Evolutionary conservation across 129 eudicot genomes (phyloP).

Genomic region (Rutidosis leptorrhynchoides): DNA sequence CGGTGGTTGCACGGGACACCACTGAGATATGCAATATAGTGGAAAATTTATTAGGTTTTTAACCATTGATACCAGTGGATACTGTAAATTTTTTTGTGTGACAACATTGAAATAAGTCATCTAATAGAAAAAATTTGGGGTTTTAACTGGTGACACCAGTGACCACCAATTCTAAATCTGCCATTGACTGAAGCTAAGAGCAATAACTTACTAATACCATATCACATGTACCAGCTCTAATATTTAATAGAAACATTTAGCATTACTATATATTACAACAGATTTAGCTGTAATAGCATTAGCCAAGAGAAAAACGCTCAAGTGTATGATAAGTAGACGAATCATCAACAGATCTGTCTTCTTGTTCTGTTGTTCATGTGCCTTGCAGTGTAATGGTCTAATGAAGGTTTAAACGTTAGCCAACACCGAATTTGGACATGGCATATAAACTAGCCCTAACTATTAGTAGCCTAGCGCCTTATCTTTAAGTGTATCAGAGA

Average conservation of each 20-base stretch:
- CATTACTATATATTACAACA: not conserved
- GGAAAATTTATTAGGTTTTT: no score
- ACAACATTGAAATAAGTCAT: no score
- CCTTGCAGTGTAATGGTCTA: not conserved
- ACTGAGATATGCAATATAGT: no score
- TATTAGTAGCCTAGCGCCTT: not conserved
- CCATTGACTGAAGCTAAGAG: not conserved
- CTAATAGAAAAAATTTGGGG: no score
- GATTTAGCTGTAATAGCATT: no score
- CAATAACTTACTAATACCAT: not conserved
- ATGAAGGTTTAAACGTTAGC: not conserved
- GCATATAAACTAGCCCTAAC: not conserved
- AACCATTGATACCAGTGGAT: no score
- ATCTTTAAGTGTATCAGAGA: not conserved
- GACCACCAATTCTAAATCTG: no score
- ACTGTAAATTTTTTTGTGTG: no score
- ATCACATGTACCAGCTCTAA: not conserved
- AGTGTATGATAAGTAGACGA: not conserved
- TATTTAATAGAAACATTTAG: not conserved
- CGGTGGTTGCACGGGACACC: no score
- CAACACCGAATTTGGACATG: not conserved
- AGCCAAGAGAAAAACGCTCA: no score
- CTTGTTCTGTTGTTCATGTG: not conserved
- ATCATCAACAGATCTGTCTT: not conserved
- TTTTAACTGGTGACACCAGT: no score